phyloP scores from a whole-genome alignment of 805 yeast species.

The Candida succiphila region DNA sequence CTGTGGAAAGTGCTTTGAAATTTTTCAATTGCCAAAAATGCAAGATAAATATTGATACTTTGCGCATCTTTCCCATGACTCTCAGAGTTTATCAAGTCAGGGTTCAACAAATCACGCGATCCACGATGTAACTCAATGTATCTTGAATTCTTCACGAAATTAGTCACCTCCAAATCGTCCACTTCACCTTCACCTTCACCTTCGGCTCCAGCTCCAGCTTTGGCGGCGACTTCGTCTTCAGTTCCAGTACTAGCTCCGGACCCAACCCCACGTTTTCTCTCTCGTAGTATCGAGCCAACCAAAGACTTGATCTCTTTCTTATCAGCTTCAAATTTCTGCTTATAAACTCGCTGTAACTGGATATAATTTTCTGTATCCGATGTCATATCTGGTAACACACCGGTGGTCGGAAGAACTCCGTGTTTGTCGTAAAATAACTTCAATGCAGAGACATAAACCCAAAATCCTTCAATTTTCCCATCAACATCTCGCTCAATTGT shows the following conservation, averaged over 20 bases:
- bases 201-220: no score
- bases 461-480: constrained; percentile 33
- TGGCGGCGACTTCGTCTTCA: neutral
- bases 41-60: constrained; percentile 26
- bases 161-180: constrained; percentile 25
- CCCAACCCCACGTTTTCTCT: no score
- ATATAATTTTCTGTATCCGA: constrained; percentile 59
- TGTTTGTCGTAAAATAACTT: constrained; percentile 33
- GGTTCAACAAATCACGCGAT: constrained; percentile 14
- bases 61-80: constrained; percentile 2
- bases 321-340: constrained; percentile 44
- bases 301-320: constrained; percentile 23
- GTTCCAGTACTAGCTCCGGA: neutral
- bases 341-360: constrained; percentile 46
- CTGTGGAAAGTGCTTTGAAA: constrained; percentile 17
- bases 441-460: constrained; percentile 53
- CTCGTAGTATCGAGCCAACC: neutral
- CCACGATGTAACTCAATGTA: constrained; percentile 43
- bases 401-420: constrained; percentile 55
- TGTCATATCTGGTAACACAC: constrained; percentile 82
- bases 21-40: constrained; percentile 25
- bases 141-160: constrained; percentile 56
- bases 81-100: constrained; percentile 10
- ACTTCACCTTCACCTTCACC: constrained; percentile 15
- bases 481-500: constrained; percentile 14